Evolutionary conservation across 2,329 filamentous ascomycete species (phyloP), one percentile per base, ranked within the genome.

Genomic region (Phoma sp.): DNA sequence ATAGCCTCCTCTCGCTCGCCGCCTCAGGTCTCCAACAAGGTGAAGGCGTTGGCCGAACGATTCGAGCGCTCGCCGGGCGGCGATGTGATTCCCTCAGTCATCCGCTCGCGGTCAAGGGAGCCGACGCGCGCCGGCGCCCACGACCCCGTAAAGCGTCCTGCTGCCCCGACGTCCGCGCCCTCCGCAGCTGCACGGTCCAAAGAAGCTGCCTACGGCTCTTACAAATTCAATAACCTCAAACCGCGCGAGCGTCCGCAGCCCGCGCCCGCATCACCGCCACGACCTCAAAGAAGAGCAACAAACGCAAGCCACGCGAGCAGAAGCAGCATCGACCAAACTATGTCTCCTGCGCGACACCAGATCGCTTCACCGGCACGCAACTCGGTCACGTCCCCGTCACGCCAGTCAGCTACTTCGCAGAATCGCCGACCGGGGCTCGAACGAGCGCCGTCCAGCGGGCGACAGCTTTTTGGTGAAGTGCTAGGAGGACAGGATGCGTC

Each of bases 181-280:
- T 62, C 57, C 39, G 53, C 29, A 54, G 63, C 68, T n/a, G 60
- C 68, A 24, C 68, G 64, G 7, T 60, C 65, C 7, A 73, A 64
- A 57, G 69, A 72, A 47, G 60, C 65, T 11, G 58, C 69, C 7
- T 73, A 74, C 32, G 71, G 70, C 8, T 38, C 65, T 22, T 68
- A 73, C 60, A 71, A 69, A 52, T 73, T 73, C 65, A 71, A 65
- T 59, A 69, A 74, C 41, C 59, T 73, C 39, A 74, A 72, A 58
- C 66, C 67, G 6, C 62, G 72, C 33, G 71, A 74, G 32, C 51
- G 70, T n/a, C 69, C 71, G 3, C 72, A 73, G 59, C 68, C 70
- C 24, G 68, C 71, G 23, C 71, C 71, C 7, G 45, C 66, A 9
- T 61, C 69, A 6, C 60, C 69, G 8, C 66, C 71, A 37, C 61